Conservation (phyloP, 2,329 filamentous ascomycete species). For the Aureobasidium sp. region DNA sequence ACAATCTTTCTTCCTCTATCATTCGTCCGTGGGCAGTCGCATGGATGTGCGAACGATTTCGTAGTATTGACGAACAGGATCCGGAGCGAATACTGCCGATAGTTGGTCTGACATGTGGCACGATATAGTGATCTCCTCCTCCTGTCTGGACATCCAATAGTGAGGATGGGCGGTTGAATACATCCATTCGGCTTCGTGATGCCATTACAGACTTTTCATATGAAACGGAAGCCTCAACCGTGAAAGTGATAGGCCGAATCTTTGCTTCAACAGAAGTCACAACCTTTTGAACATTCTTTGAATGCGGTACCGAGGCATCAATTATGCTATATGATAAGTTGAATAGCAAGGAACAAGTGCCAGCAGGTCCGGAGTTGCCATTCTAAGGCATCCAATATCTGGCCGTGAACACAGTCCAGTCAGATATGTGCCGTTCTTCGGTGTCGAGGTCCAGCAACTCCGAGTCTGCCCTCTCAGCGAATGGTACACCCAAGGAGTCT, state of each 20-base stretch:
- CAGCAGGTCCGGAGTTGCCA: neutral
- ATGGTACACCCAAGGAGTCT: neutral
- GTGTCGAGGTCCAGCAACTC: neutral
- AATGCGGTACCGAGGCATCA: neutral
- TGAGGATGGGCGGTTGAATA: neutral
- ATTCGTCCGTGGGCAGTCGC: neutral
- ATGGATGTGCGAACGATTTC: neutral
- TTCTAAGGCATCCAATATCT: neutral
- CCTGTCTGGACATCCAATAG: too few species aligned
- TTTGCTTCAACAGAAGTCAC: neutral
- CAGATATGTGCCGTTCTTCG: neutral
- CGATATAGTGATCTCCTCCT: neutral
- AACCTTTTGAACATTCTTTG: neutral
- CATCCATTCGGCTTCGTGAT: neutral
- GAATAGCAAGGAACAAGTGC: neutral
- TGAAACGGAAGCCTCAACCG: neutral
- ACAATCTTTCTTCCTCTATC: neutral
- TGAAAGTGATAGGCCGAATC: neutral
- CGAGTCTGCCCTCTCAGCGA: neutral
- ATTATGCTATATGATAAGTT: neutral
- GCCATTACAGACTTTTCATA: neutral
- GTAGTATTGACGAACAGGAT: neutral
- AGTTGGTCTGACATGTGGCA: constrained; percentile 1
- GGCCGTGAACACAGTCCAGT: neutral
- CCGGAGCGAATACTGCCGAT: neutral